These are phyloP conservation scores for Cryptosporidium tyzzeri DNA, from an alignment of 169 alveolate species.

Conservation along the genomic window DNA sequence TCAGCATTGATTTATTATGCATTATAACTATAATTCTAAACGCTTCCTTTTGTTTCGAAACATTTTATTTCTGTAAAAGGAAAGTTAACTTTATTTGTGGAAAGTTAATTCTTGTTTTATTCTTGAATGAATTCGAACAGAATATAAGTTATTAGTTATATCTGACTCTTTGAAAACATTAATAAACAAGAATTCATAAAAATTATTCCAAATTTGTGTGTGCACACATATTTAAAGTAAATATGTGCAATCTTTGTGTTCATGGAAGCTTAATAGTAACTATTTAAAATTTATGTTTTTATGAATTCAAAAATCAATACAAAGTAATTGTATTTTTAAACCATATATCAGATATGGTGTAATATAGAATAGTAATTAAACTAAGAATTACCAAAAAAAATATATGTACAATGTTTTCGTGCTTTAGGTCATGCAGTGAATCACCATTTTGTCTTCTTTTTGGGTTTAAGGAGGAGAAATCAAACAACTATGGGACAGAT, in stretches of 20 bases:
- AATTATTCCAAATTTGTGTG: neutral
- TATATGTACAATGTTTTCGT: slow-evolving; percentile 35
- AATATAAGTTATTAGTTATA: too few relatives aligned
- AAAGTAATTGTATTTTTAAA: neutral
- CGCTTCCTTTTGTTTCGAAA: neutral
- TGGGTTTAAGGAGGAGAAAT: slow-evolving; percentile 55
- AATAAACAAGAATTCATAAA: too few relatives aligned
- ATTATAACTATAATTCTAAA: too few relatives aligned
- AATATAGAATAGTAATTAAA: neutral
- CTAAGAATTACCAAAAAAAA: neutral
- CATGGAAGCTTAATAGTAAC: neutral
- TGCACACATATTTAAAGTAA: neutral
- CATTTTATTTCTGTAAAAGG: too few relatives aligned
- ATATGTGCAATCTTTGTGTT: neutral
- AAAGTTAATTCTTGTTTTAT: too few relatives aligned
- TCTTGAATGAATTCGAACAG: neutral
- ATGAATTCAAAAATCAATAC: neutral
- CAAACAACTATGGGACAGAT: slow-evolving; percentile 51
- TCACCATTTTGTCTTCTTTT: slow-evolving; percentile 63
- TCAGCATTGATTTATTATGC: neutral
- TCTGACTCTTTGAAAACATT: too few relatives aligned
- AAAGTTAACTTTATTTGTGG: too few relatives aligned
- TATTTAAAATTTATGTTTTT: neutral
- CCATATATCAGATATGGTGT: neutral
- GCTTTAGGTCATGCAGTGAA: slow-evolving; percentile 75